Evolutionary conservation across 2,329 filamentous ascomycete genomes (phyloP), one percentile per base, ranked within the genome.

Genomic region (Dactylellina cionopaga): DNA sequence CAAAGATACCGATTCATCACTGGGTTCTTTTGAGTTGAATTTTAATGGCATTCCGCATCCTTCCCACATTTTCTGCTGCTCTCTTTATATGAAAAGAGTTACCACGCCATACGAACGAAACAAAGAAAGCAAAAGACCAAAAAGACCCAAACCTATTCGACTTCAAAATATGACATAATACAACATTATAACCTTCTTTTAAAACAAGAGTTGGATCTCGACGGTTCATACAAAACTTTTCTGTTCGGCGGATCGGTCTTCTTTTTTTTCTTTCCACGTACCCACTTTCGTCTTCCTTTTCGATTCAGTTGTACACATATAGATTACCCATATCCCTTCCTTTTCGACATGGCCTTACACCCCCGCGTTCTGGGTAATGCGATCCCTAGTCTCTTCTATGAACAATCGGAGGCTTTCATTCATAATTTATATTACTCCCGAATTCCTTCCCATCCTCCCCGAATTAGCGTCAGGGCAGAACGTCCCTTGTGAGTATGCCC

Each of bases 191-290:
- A 55, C 63, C 47, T 54, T 62, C 63, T 54, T 25, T n/a, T n/a
- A n/a, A n/a, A n/a, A 43, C 37, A 35, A 77, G 70, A 74, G 58
- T 75, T 58, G 46, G 55, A 74, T 68, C 65, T 70, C 66, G 70
- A 68, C 39, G 69, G 68, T 72, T 70, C 56, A 64, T 43, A 33
- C 37, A 55, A 44, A 63, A 41, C 46, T 64, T 65, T 47, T 52
- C 15, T 25, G 37, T 31, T 64, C 74, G 66, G 65, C 63, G 66
- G 47, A 35, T 74, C 15, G 66, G 64, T 68, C 41, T 72, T 60
- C 47, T 55, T 49, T 71, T 58, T 29, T 47, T 46, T 47, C 47
- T 65, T 41, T 43, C 15, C 6, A 19, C 35, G 37, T 15, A 6
- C 46, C 37, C 13, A n/a, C 19, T 7, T 58, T 59, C 39, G 22